Evolutionary conservation across 1,284 basidiomycete species (phyloP).

Genomic region (Puccinia triticina): DNA sequence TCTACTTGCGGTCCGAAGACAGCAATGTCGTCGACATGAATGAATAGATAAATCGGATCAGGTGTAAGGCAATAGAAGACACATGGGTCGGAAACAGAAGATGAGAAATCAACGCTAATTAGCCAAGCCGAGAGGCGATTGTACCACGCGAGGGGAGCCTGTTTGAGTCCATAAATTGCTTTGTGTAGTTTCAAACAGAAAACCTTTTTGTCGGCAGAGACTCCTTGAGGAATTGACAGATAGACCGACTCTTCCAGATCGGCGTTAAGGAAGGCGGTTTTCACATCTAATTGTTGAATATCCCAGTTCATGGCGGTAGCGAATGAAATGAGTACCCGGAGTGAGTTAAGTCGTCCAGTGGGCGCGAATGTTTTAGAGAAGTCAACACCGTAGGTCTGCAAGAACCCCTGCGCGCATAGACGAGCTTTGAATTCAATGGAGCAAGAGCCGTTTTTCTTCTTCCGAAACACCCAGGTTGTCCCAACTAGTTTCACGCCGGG

Average conservation of each 20-base stretch:
- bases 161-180: conserved; percentile 31
- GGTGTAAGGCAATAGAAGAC: conserved; percentile 17
- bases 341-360: conserved; percentile 5
- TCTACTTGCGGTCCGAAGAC: no score
- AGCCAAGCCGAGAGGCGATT: not conserved
- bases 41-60: no score
- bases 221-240: no score
- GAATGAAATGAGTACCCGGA: not conserved
- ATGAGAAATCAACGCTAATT: not conserved
- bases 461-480: not conserved
- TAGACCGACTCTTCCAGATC: no score
- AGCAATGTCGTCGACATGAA: no score
- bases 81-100: not conserved
- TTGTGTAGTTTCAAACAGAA: not conserved
- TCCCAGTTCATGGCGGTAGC: not conserved
- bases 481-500: not conserved
- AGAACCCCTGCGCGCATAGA: conserved; percentile 16
- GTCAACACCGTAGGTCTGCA: not conserved
- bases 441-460: no score
- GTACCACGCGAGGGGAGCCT: conserved; percentile 6
- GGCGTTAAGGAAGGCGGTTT: not conserved
- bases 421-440: no score
- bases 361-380: conserved; percentile 7
- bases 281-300: conserved; percentile 1
- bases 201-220: not conserved